phyloP scores from a whole-genome alignment of 2,329 filamentous ascomycete species.

The Cladorrhinum sp. region DNA sequence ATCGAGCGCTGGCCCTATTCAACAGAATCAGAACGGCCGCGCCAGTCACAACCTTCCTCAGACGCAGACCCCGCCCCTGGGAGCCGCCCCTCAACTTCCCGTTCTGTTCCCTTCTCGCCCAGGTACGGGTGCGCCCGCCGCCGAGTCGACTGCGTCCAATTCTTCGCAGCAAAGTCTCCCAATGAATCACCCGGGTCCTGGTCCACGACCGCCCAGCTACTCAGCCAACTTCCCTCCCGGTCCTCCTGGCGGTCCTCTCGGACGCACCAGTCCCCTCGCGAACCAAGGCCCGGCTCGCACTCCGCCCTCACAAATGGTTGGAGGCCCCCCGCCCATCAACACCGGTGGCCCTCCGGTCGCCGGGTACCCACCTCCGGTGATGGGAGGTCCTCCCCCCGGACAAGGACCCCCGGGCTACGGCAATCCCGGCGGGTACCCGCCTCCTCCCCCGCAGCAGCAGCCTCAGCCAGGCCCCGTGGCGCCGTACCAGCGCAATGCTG shows the following conservation, averaged over 20 bases:
- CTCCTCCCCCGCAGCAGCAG: conserved; percentile 35
- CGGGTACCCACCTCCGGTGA: conserved; percentile 58
- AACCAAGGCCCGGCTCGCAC: conserved; percentile 50
- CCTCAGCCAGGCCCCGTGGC: conserved; percentile 34
- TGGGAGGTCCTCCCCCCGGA: conserved; percentile 41
- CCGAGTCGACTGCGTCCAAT: conserved; percentile 46
- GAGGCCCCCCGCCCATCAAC: conserved; percentile 65
- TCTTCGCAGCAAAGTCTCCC: conserved; percentile 49
- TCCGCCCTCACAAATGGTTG: conserved; percentile 58
- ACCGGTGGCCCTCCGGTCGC: conserved; percentile 53
- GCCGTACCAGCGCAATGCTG: conserved; percentile 42
- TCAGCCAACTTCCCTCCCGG: conserved; percentile 54
- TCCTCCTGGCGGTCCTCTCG: conserved; percentile 45
- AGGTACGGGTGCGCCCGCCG: conserved; percentile 27
- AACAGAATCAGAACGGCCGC: conserved; percentile 27
- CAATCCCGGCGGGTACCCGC: conserved; percentile 47
- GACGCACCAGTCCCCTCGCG: conserved; percentile 52
- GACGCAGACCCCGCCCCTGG: conserved; percentile 39
- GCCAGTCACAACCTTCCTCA: conserved; percentile 40
- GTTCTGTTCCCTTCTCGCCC: conserved; percentile 43
- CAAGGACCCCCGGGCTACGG: conserved; percentile 47
- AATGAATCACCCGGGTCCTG: conserved; percentile 62
- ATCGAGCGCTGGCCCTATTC: conserved; percentile 58
- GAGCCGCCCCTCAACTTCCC: conserved; percentile 46
- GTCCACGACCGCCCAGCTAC: conserved; percentile 63